Evolutionary conservation across 2,329 filamentous ascomycete genomes (phyloP).

Genomic region (Acrocalymma vagum): DNA sequence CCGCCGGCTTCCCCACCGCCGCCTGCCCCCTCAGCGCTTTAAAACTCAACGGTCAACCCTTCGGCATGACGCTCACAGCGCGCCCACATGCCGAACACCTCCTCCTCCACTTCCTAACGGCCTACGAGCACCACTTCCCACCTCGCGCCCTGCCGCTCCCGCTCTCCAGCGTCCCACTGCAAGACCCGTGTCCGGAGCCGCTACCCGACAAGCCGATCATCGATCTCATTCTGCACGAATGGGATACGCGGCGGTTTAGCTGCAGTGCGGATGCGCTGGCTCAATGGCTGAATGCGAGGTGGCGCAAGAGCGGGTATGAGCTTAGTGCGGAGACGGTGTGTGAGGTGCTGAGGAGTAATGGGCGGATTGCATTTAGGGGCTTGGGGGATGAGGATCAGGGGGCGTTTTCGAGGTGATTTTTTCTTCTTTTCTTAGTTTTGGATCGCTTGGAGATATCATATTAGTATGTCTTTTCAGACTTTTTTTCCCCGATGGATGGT

Average conservation of each 20-base stretch:
- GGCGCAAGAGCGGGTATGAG: slow-evolving; percentile 45
- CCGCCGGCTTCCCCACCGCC: slow-evolving; percentile 46
- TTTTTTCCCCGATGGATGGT: too few species aligned
- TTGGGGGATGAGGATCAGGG: slow-evolving; percentile 44
- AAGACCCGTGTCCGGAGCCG: slow-evolving; percentile 32
- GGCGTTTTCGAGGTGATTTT: slow-evolving; percentile 34
- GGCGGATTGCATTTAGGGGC: slow-evolving; percentile 43
- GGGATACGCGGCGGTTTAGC: slow-evolving; percentile 42
- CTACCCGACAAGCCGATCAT: slow-evolving; percentile 43
- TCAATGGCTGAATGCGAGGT: slow-evolving; percentile 43
- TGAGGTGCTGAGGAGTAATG: slow-evolving; percentile 44
- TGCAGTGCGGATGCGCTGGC: slow-evolving; percentile 43
- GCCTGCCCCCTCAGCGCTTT: slow-evolving; percentile 43
- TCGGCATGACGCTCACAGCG: slow-evolving; percentile 42
- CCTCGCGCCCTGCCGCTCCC: slow-evolving; percentile 40
- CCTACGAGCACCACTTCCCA: slow-evolving; percentile 46
- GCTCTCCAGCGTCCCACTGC: slow-evolving; percentile 34
- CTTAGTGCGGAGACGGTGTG: slow-evolving; percentile 44
- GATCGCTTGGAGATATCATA: too few species aligned
- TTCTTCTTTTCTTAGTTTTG: too few species aligned
- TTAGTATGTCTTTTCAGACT: too few species aligned
- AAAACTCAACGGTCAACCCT: slow-evolving; percentile 46
- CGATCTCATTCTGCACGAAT: slow-evolving; percentile 43
- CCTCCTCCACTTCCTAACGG: slow-evolving; percentile 46
- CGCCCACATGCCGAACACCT: slow-evolving; percentile 41